phyloP scores from a whole-genome alignment of 495 filamentous ascomycete species.

The Xylaria palmicola region DNA sequence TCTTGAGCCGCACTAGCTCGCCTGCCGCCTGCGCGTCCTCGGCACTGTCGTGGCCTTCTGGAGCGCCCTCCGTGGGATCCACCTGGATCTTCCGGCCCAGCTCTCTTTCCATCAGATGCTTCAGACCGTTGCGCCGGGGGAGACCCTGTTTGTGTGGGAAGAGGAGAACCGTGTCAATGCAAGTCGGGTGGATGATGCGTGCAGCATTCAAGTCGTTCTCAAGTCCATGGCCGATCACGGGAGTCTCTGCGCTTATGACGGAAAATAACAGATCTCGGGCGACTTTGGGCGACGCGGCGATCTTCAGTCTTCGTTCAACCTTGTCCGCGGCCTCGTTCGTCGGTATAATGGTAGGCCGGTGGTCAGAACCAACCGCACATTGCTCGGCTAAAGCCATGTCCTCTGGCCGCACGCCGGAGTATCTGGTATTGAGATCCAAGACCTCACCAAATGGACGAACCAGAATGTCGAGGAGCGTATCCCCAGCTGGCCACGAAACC shows the following conservation, averaged over 20 bases:
- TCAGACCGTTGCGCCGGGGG: conserved; percentile 73
- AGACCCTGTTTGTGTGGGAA: conserved; percentile 75
- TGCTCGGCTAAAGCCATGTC: conserved; percentile 68
- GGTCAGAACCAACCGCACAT: conserved; percentile 41
- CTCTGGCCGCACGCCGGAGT: conserved; percentile 77
- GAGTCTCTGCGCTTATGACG: conserved; percentile 68
- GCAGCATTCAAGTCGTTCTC: conserved; percentile 90
- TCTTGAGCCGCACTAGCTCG: conserved; percentile 70
- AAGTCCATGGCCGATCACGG: conserved; percentile 87
- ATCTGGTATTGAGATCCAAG: conserved; percentile 86
- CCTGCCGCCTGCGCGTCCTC: conserved; percentile 89
- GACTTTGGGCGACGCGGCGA: conserved; percentile 66
- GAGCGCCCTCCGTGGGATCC: conserved; percentile 51
- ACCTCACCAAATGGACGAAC: conserved; percentile 82
- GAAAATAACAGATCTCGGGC: conserved; percentile 74
- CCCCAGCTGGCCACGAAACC: conserved; percentile 78
- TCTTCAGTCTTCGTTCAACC: conserved; percentile 46
- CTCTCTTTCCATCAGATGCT: conserved; percentile 59
- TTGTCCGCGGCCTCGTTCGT: conserved; percentile 4
- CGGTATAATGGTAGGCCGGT: conserved; percentile 13
- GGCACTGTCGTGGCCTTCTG: conserved; percentile 75
- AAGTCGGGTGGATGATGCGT: conserved; percentile 76
- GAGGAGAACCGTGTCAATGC: conserved; percentile 84
- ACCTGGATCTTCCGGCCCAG: conserved; percentile 77
- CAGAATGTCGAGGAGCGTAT: conserved; percentile 75